Evolutionary conservation across 257 asterid species (phyloP).

Genomic region (Solanum pinnatisectum): DNA sequence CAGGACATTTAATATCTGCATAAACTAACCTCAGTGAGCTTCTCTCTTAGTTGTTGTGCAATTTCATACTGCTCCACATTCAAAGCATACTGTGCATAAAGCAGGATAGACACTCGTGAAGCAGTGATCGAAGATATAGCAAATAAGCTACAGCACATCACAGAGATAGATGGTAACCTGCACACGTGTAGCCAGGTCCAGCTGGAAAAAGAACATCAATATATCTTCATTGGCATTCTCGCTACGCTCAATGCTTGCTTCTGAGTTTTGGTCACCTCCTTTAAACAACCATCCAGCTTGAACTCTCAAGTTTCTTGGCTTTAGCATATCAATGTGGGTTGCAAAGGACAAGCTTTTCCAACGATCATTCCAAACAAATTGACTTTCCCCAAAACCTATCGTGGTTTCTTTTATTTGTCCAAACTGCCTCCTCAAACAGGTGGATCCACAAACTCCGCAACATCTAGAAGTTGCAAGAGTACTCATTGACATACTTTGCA

Average conservation of each 20-base stretch:
- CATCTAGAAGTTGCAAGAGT: constrained; percentile 46
- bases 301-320: constrained; percentile 41
- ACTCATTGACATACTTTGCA: constrained; percentile 41
- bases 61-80: constrained; percentile 89
- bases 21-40: constrained; percentile 70
- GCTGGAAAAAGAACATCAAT: constrained; percentile 89
- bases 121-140: neutral
- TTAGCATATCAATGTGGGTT: constrained; percentile 17
- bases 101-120: neutral
- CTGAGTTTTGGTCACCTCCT: constrained; percentile 50
- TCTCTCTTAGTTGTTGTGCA: constrained; percentile 85
- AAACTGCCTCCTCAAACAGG: constrained; percentile 30
- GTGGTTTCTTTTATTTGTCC: constrained; percentile 27
- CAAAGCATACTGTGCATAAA: constrained; percentile 72
- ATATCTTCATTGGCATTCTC: constrained; percentile 87
- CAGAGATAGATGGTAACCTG: constrained; percentile 40
- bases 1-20: neutral
- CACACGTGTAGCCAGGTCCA: constrained; percentile 90
- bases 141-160: neutral
- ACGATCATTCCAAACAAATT: constrained; percentile 20
- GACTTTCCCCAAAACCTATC: constrained; percentile 30
- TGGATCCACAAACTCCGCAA: constrained; percentile 29
- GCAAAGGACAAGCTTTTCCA: constrained; percentile 24
- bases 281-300: constrained; percentile 81
- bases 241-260: constrained; percentile 76